These are phyloP conservation scores for Blastobotrys proliferans DNA, from an alignment of 1,139 yeast species.

Conservation along the genomic window DNA sequence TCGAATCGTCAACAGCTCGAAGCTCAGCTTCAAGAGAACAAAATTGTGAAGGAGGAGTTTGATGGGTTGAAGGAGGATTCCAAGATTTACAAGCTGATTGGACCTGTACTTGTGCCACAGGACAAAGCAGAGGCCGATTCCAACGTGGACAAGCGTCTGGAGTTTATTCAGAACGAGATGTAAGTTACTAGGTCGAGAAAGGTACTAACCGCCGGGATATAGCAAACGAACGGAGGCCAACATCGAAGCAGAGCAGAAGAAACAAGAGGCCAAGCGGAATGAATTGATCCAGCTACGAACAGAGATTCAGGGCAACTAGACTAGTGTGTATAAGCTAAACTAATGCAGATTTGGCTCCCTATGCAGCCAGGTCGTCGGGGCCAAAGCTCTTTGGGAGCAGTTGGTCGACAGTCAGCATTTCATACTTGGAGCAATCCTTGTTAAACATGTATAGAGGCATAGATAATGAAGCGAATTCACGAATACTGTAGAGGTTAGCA, in stretches of 20 bases:
- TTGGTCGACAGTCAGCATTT: slow-evolving; percentile 2
- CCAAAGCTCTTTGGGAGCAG: slow-evolving; percentile 73
- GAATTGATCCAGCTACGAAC: slow-evolving; percentile 31
- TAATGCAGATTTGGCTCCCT: background rate
- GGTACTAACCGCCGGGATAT: background rate
- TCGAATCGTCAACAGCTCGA: slow-evolving; percentile 56
- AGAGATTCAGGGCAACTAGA: slow-evolving; percentile 16
- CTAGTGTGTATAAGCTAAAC: background rate
- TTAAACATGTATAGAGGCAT: slow-evolving; percentile 32
- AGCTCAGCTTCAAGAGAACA: slow-evolving; percentile 78
- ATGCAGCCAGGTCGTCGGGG: slow-evolving; percentile 49
- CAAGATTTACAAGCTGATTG: slow-evolving; percentile 82
- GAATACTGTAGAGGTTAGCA: slow-evolving; percentile 38
- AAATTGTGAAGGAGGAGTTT: slow-evolving; percentile 84
- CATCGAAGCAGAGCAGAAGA: slow-evolving; percentile 32
- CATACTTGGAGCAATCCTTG: background rate
- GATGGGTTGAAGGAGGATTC: slow-evolving; percentile 55
- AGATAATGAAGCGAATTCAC: slow-evolving; percentile 56
- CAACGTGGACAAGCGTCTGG: slow-evolving; percentile 84
- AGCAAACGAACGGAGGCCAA: slow-evolving; percentile 36
- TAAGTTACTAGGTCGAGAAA: slow-evolving; percentile 19
- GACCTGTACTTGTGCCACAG: slow-evolving; percentile 89
- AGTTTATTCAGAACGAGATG: slow-evolving; percentile 78
- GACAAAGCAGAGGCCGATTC: slow-evolving; percentile 73
- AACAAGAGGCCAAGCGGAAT: slow-evolving; percentile 33